phyloP scores from a whole-genome alignment of 1,284 basidiomycete genomes.

The Apiotrichum siamense region DNA sequence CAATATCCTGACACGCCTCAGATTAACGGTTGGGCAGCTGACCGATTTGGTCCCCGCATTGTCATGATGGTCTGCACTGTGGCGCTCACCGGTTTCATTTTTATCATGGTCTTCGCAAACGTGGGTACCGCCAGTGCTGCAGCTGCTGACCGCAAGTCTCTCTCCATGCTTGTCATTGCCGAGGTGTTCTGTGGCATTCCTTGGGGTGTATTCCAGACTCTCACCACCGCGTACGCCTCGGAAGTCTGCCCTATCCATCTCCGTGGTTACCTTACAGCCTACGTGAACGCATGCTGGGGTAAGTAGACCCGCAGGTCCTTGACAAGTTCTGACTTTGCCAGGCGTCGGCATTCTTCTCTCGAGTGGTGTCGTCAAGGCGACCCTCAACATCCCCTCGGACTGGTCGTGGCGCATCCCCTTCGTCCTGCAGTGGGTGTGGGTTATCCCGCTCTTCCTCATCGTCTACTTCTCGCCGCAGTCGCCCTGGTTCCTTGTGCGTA shows the following conservation, averaged over 20 bases:
- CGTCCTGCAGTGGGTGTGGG: conserved; percentile 46
- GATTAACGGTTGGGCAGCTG: conserved; percentile 21
- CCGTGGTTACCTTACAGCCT: conserved; percentile 40
- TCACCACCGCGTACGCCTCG: conserved; percentile 39
- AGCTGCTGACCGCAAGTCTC: not conserved
- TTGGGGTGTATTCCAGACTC: conserved; percentile 25
- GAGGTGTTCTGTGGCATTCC: conserved; percentile 25
- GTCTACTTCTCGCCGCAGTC: conserved; percentile 30
- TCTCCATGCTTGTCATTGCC: conserved; percentile 22
- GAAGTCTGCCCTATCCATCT: conserved; percentile 48
- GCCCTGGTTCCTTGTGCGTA: conserved; percentile 38
- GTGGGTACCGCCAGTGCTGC: not conserved
- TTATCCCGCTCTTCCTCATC: conserved; percentile 31
- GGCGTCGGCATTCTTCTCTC: conserved; percentile 39
- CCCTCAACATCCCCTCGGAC: conserved; percentile 25
- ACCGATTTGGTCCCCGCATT: conserved; percentile 16
- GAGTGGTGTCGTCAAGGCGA: conserved; percentile 47
- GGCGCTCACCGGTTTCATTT: conserved; percentile 34
- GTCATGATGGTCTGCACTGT: conserved; percentile 33
- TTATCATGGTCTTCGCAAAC: conserved; percentile 37
- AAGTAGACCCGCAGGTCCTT: too few relatives aligned
- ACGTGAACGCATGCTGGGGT: conserved; percentile 45
- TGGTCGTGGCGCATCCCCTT: conserved; percentile 38
- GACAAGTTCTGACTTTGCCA: too few relatives aligned
- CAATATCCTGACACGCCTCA: not conserved